Evolutionary conservation across 116 monocot species (phyloP), one percentile per base, ranked within the genome.

Genomic region (Iris pallida): DNA sequence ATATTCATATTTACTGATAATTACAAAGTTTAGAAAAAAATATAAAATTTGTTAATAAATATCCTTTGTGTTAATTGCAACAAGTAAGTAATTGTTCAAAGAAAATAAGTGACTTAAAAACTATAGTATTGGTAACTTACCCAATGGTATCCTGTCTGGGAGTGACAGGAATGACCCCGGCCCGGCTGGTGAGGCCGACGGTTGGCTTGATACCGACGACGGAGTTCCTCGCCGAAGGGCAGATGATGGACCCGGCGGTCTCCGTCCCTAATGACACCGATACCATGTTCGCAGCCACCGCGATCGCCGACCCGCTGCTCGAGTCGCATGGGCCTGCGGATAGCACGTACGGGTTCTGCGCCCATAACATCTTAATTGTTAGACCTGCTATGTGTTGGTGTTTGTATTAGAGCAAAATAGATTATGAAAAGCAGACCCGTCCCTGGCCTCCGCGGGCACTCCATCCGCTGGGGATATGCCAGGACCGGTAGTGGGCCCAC

Each of bases 121-220:
- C n/a, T n/a, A n/a, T n/a, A n/a, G n/a, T n/a, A n/a, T n/a, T n/a
- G n/a, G 11, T 51, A 13, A 15, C 56, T 69, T 69, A 91, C 91
- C 93, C 93, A 16, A 93, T 58, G 0, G 90, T 85, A 79, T 90
- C 94, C 54, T 82, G 73, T 20, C 82, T 65, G 0, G 85, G 78
- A 0, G 87, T 80, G 61, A 94, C 68, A 20, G 85, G 86, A 30
- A 90, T 78, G 49, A 94, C 87, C 0, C 93, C 90, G 4, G 85
- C 56, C 3, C 90, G 75, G 71, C 90, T 90, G 43, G 90, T 94
- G 43, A 94, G 73, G 2, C n/a, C n/a, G n/a, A n/a, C 67, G 5
- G 90, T 94, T 10, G 93, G 87, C 53, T 83, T 94, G 57, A 90
- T 85, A 3, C 93, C 93, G 20, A 85, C 90, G 11, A 79, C 83